phyloP scores from a whole-genome alignment of 306 rosid species.

The Sophora flavescens region DNA sequence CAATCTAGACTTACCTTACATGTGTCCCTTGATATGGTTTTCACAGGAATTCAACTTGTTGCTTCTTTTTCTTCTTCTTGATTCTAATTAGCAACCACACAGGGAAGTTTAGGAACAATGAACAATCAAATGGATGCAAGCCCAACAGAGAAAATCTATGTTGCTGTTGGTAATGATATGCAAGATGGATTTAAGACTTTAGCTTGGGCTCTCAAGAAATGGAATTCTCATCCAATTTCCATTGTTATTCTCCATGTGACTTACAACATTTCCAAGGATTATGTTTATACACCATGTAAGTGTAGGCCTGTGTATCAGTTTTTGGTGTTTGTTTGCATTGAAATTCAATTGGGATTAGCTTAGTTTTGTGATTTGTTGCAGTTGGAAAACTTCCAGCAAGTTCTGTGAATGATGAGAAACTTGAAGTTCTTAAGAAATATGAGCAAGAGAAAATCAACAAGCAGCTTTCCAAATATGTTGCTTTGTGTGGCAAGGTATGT shows the following conservation, averaged over 20 bases:
- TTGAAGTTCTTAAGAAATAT: conserved; percentile 57
- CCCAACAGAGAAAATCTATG: conserved; percentile 63
- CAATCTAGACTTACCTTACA: not conserved
- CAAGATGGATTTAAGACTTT: conserved; percentile 77
- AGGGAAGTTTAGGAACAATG: not conserved
- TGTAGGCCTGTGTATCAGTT: not conserved
- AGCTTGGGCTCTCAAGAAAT: conserved; percentile 75
- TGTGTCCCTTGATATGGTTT: not conserved
- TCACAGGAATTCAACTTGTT: conserved; percentile 19
- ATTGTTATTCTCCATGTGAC: conserved; percentile 70
- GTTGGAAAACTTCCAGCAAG: conserved; percentile 91
- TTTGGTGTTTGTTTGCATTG: not conserved
- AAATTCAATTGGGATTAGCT: conserved; percentile 43
- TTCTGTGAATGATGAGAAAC: conserved; percentile 71
- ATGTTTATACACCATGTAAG: conserved; percentile 81
- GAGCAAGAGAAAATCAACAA: conserved; percentile 67
- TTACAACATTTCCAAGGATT: conserved; percentile 54
- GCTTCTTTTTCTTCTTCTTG: conserved; percentile 20
- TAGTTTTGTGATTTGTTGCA: conserved; percentile 50
- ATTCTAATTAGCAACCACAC: conserved; percentile 24
- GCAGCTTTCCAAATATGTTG: conserved; percentile 58
- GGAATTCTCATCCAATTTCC: conserved; percentile 77
- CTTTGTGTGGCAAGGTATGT: conserved; percentile 76
- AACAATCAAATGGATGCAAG: conserved; percentile 54
- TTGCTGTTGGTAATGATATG: conserved; percentile 74